Evolutionary conservation across 192 early-diverging fungal species (phyloP).

Genomic region (Oehlia diaphana): DNA sequence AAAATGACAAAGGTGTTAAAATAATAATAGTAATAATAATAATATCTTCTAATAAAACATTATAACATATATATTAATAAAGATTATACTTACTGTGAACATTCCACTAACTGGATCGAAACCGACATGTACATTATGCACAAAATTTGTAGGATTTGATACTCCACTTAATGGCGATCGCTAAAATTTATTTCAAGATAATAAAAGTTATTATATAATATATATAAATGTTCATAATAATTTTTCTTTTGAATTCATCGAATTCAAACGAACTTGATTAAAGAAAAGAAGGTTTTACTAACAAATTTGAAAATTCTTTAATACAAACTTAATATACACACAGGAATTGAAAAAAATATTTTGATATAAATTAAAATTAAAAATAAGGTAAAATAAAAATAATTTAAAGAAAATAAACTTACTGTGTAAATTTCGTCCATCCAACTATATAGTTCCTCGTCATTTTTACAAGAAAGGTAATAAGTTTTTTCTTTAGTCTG

Average conservation of each 20-base stretch:
- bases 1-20: not conserved
- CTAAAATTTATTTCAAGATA: conserved; percentile 46
- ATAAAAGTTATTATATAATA: conserved; percentile 1
- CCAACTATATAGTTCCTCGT: conserved; percentile 98
- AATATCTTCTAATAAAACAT: not conserved
- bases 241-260: too few relatives aligned
- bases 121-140: conserved; percentile 79
- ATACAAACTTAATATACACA: too few relatives aligned
- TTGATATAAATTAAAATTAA: not conserved
- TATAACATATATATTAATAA: not conserved
- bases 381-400: not conserved
- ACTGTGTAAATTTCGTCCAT: conserved; percentile 97
- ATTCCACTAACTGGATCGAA: conserved; percentile 63
- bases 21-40: too few relatives aligned
- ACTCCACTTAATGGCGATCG: conserved; percentile 76
- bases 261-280: conserved; percentile 1
- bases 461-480: conserved; percentile 89
- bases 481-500: conserved; percentile 92
- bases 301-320: not conserved
- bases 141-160: conserved; percentile 83
- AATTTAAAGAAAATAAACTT: not conserved
- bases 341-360: not conserved
- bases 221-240: too few relatives aligned
- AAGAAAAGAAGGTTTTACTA: not conserved
- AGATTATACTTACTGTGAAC: conserved; percentile 51